Evolutionary conservation across 345 rosid species (phyloP), one percentile per base, ranked within the genome.

Genomic region (Erysimum cheiranthoides): DNA sequence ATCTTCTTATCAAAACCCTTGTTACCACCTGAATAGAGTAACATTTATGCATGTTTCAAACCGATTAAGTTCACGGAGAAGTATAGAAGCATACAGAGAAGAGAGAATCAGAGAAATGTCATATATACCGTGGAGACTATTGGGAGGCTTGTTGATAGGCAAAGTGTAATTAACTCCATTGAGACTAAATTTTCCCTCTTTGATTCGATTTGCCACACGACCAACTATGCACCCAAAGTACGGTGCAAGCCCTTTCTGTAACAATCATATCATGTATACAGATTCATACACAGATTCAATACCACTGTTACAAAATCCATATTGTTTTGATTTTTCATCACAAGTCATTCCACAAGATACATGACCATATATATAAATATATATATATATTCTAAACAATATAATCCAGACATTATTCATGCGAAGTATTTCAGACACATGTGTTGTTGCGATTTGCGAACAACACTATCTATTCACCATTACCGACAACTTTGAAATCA

Each of bases 221-320:
- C 99, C 97, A 75, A 92, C 97, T 52, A 94, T 92, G 86, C 90
- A 86, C n/a, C 97, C 97, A 39, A 92, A 95, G 80, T 79, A 95
- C 4, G 97, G 96, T 36, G 97, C 86, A 57, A 73, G 79, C 36
- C 96, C 92, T 86, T 88, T 79, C 99, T 95, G 89, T 45, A 27
- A 61, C 60, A 45, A 62, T 35, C 70, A 69, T 5, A 38, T 61
- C 8, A 1, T 16, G 25, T 61, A 25, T 16, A 35, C n/a, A 62
- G 6, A 63, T 54, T 61, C 57, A 8, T 1, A 66, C 11, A 58
- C 25, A 31, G 12, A 51, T 31, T 31, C 49, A 59, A 4, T 35
- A 36, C 43, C 10, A 66, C 21, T 58, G 32, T 42, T 12, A 21
- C 66, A 70, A 12, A 32, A 11, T 60, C 35, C 49, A 46, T 34